Conservation (phyloP, 108 stramenopile species). For the Cyclotella distinguenda region DNA sequence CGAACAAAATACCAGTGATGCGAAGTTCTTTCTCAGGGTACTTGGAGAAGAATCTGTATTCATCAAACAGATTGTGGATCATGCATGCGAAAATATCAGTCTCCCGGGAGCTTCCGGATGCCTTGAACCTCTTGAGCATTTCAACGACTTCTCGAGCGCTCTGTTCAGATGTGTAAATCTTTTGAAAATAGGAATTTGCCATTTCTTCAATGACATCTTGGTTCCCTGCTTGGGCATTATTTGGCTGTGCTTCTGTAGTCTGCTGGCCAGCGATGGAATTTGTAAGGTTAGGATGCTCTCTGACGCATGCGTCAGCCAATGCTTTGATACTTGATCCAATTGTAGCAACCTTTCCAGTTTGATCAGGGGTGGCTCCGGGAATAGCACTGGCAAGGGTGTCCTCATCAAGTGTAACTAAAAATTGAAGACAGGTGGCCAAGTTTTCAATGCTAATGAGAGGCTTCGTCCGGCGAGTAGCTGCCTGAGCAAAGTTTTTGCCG, state of each 20-base stretch:
- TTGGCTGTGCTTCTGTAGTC: constrained; percentile 4
- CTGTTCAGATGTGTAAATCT: constrained; percentile 95
- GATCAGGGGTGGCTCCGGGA: constrained; percentile 34
- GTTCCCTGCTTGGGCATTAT: constrained; percentile 25
- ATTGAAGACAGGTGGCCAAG: constrained; percentile 56
- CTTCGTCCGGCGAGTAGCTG: constrained; percentile 47
- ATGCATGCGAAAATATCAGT: constrained; percentile 99
- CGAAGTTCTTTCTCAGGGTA: constrained; percentile 98
- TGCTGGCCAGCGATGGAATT: constrained; percentile 3
- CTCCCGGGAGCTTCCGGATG: constrained; percentile 85
- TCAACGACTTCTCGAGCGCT: constrained; percentile 94
- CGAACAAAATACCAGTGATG: constrained; percentile 98
- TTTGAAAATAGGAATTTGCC: constrained; percentile 96
- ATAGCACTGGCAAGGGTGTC: constrained; percentile 54
- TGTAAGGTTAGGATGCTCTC: constrained; percentile 52
- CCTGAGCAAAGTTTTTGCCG: constrained; percentile 59
- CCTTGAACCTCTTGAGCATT: constrained; percentile 95
- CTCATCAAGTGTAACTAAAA: constrained; percentile 55
- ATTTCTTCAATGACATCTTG: constrained; percentile 94
- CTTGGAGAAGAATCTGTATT: constrained; percentile 98
- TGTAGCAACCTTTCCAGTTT: constrained; percentile 40
- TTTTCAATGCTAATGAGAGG: constrained; percentile 82
- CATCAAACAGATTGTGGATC: constrained; percentile 98
- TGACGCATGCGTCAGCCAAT: constrained; percentile 63
- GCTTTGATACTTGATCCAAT: constrained; percentile 72